Conservation (phyloP, 2,329 filamentous ascomycete species). For the Fragosphaeria purpurea region DNA sequence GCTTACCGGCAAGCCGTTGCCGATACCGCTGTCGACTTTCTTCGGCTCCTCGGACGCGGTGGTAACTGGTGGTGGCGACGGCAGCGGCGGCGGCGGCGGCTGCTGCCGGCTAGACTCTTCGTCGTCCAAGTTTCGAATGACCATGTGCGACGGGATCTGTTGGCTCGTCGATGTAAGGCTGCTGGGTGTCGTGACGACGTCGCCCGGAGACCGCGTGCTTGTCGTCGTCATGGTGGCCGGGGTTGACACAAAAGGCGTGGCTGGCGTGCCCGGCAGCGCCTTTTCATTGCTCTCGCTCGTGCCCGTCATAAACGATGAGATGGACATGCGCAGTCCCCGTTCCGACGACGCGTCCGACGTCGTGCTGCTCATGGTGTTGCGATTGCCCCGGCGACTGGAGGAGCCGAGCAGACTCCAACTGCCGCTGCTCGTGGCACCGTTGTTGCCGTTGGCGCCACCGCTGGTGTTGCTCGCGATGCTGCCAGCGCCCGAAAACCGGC, state of each 20-base stretch:
- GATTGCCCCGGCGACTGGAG: conserved; percentile 7
- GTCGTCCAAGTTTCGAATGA: conserved; percentile 12
- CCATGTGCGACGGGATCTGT: conserved; percentile 3
- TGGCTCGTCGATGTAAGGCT: not conserved
- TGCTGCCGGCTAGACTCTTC: not conserved
- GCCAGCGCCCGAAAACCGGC: conserved; percentile 14
- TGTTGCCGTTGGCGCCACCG: conserved; percentile 1
- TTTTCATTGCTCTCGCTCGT: conserved; percentile 6
- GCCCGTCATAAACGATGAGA: conserved; percentile 12
- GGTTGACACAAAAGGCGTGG: not conserved
- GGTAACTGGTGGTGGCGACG: not conserved
- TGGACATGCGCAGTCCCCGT: conserved; percentile 9
- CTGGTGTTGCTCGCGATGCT: not conserved
- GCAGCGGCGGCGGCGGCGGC: not conserved
- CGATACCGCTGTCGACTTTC: not conserved
- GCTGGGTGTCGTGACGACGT: not conserved
- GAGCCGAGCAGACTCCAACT: conserved; percentile 9
- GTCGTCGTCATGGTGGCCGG: not conserved
- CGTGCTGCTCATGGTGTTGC: conserved; percentile 17
- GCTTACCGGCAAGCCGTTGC: not conserved
- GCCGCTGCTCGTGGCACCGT: conserved; percentile 1
- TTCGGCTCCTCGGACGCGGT: not conserved
- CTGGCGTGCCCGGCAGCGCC: not conserved
- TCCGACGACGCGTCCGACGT: conserved; percentile 12
- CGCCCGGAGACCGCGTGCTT: not conserved